These are phyloP conservation scores for Glarea lozoyensis DNA, from an alignment of 495 filamentous ascomycete genomes.

Conservation along the genomic window DNA sequence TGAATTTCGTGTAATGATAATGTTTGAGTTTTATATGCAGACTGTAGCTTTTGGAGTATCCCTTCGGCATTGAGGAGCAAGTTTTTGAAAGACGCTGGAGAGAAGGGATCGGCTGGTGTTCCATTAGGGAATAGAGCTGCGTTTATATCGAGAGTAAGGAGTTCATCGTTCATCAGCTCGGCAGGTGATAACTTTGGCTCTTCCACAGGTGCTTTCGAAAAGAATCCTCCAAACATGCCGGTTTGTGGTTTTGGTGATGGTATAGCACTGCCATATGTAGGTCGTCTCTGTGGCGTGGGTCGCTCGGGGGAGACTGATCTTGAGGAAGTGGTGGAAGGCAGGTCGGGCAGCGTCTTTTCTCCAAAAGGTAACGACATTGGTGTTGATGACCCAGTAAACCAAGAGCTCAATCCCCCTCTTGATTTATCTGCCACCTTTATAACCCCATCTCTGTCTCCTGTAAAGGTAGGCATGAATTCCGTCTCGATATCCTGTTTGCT, in stretches of 20 bases:
- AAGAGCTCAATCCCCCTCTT: conserved; percentile 35
- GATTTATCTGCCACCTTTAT: conserved; percentile 24
- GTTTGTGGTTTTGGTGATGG: conserved; percentile 12
- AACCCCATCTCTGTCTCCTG: conserved; percentile 16
- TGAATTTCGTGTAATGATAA: conserved; percentile 48
- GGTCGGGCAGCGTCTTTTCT: conserved; percentile 17
- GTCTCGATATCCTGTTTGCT: conserved; percentile 5
- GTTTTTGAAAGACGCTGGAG: conserved; percentile 59
- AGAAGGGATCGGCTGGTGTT: conserved; percentile 40
- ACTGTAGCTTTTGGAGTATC: conserved; percentile 56
- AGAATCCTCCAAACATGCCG: conserved; percentile 16
- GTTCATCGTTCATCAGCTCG: conserved; percentile 45
- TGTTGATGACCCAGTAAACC: conserved; percentile 45
- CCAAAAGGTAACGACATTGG: conserved; percentile 26
- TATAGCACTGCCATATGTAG: conserved; percentile 27
- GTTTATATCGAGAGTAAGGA: conserved; percentile 55
- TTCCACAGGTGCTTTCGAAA: conserved; percentile 10
- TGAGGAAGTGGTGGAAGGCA: conserved; percentile 13
- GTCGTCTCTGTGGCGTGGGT: conserved; percentile 25
- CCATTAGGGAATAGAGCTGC: conserved; percentile 53
- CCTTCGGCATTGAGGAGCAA: conserved; percentile 58
- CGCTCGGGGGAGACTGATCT: conserved; percentile 26
- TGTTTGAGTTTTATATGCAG: conserved; percentile 58
- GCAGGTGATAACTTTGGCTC: conserved; percentile 16
- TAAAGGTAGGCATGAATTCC: conserved; percentile 26